Percentiles rank a stretch among this genome's conserved stretches.
phyloP scores from a whole-genome alignment of 805 yeast species.

The Lipomyces sp. region DNA sequence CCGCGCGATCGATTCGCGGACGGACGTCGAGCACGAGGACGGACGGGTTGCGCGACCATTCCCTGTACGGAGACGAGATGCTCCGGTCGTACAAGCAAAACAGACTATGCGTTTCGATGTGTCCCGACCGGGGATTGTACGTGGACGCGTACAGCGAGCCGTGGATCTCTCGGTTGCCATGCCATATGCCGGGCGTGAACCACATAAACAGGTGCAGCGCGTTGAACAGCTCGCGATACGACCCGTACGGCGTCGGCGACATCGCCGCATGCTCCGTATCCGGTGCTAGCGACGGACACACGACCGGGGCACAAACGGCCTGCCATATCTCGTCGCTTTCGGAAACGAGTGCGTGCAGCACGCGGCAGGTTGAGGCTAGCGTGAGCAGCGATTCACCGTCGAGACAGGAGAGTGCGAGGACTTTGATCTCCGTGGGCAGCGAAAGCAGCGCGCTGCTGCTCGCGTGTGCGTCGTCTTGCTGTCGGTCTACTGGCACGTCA shows the following conservation, averaged over 20 bases:
- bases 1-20: slow-evolving; percentile 15
- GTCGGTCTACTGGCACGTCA: no score
- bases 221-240: slow-evolving; percentile 20
- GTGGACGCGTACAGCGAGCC: slow-evolving; percentile 31
- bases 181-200: slow-evolving; percentile 34
- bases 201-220: slow-evolving; percentile 29
- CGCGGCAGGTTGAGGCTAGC: slow-evolving; percentile 24
- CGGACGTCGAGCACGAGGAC: slow-evolving; percentile 13
- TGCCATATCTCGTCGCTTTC: slow-evolving; percentile 29
- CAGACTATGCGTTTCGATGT: slow-evolving; percentile 27
- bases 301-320: slow-evolving; percentile 10
- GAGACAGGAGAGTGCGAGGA: slow-evolving; percentile 14
- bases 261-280: background rate
- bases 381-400: slow-evolving; percentile 25
- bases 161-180: slow-evolving; percentile 31
- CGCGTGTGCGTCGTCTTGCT: no score
- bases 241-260: slow-evolving; percentile 27
- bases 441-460: background rate
- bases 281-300: slow-evolving; percentile 15
- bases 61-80: slow-evolving; percentile 1
- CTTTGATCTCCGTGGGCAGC: slow-evolving; percentile 29
- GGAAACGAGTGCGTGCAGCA: slow-evolving; percentile 10
- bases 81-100: slow-evolving; percentile 9
- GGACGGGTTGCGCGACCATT: slow-evolving; percentile 17
- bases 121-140: slow-evolving; percentile 27